Conservation (phyloP, 1,284 basidiomycete species). For the Wolfiporia cocos region DNA sequence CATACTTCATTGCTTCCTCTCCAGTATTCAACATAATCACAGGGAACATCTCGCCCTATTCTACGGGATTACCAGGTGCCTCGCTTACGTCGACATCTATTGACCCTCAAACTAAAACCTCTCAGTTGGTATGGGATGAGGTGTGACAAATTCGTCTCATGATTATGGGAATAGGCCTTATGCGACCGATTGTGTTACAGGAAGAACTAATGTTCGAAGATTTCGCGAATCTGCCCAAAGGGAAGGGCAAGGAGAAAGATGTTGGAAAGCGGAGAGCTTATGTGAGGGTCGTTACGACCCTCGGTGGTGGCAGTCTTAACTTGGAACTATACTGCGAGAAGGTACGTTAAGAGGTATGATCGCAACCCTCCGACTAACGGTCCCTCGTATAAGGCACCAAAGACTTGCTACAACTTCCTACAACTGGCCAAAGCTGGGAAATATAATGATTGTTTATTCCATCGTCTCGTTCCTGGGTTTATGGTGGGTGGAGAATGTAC, state of each 20-base stretch:
- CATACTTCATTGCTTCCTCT: no score
- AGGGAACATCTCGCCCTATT: constrained; percentile 92
- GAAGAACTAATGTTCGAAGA: constrained; percentile 93
- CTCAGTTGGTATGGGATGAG: constrained; percentile 88
- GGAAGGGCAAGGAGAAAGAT: constrained; percentile 89
- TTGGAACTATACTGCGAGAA: constrained; percentile 91
- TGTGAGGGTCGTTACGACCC: constrained; percentile 85
- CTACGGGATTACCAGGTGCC: constrained; percentile 87
- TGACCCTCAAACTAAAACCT: constrained; percentile 71
- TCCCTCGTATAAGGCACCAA: constrained; percentile 66
- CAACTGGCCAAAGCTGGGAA: constrained; percentile 86
- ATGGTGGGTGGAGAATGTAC: constrained; percentile 83
- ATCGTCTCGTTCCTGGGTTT: constrained; percentile 93
- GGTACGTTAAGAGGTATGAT: constrained; percentile 30
- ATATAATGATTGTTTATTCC: constrained; percentile 88
- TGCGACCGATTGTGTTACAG: constrained; percentile 28
- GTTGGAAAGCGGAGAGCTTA: constrained; percentile 85
- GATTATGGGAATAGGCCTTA: neutral
- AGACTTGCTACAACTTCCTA: constrained; percentile 97
- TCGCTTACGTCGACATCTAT: constrained; percentile 91
- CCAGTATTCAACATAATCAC: constrained; percentile 5
- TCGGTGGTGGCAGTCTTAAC: constrained; percentile 83
- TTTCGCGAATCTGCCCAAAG: constrained; percentile 68
- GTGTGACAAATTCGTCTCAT: constrained; percentile 28
- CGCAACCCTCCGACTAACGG: neutral